A percentile compares a stretch with the other conserved stretches of the same genome.
Conservation (phyloP, 2,329 filamentous ascomycete genomes). For the Trichoderma citrinoviride region DNA sequence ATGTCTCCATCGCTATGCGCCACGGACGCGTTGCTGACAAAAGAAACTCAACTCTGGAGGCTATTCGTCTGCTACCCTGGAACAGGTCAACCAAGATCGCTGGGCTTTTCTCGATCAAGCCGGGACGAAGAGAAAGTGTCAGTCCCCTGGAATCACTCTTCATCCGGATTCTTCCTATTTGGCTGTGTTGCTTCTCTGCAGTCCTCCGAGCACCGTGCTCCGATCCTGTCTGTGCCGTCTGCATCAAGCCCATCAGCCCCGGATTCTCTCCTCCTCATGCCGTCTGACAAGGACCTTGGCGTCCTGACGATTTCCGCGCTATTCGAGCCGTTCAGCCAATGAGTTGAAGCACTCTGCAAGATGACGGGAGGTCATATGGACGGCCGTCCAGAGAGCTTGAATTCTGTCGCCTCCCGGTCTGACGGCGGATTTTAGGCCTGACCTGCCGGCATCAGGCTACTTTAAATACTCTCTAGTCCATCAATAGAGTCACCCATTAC, state of each 20-base stretch:
- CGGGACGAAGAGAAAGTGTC: background rate
- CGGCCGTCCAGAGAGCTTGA: conserved; percentile 8
- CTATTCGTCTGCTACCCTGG: background rate
- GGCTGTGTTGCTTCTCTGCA: no score
- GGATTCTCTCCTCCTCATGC: background rate
- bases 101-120: background rate
- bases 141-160: background rate
- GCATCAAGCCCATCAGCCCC: background rate
- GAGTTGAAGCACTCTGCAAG: background rate
- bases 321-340: background rate
- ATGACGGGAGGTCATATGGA: conserved; percentile 9
- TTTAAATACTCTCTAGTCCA: no score
- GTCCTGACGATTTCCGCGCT: background rate
- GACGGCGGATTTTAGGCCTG: conserved; percentile 16
- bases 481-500: no score
- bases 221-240: background rate
- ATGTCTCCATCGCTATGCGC: background rate
- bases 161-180: background rate
- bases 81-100: background rate
- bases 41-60: background rate
- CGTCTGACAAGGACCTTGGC: background rate
- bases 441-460: background rate
- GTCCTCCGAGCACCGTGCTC: no score
- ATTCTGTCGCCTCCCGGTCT: conserved; percentile 1
- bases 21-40: conserved; percentile 2